phyloP scores from a whole-genome alignment of 2,329 filamentous ascomycete genomes.

The Westerdykella ornata region DNA sequence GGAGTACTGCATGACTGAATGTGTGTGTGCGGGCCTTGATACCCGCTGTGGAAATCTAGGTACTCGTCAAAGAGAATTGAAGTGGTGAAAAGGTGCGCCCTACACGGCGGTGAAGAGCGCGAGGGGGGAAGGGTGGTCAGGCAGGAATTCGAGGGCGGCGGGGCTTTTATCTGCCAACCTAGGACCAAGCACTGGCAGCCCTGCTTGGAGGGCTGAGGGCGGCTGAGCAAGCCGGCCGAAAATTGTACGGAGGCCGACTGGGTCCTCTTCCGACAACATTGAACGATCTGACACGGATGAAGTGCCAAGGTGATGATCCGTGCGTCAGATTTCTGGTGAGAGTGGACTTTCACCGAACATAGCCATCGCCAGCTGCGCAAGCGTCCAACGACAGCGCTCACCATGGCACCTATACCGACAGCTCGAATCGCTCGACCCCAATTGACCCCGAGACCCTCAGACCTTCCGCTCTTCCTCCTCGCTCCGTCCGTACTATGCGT shows the following conservation, averaged over 20 bases:
- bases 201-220: neutral
- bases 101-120: slow-evolving; percentile 34
- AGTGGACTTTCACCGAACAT: slow-evolving; percentile 9
- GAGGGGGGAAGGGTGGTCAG: slow-evolving; percentile 13
- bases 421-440: slow-evolving; percentile 22
- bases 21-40: slow-evolving; percentile 27
- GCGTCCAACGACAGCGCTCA: slow-evolving; percentile 11
- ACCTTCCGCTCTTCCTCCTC: slow-evolving; percentile 23
- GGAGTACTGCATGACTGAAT: slow-evolving; percentile 29
- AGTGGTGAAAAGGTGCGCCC: slow-evolving; percentile 25
- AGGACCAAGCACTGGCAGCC: no score
- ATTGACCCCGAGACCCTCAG: slow-evolving; percentile 9
- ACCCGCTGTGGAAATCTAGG: slow-evolving; percentile 34
- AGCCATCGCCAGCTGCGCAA: slow-evolving; percentile 10
- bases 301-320: neutral
- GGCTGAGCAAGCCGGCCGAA: no score
- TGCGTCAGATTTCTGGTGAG: neutral
- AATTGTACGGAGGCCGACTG: no score
- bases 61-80: slow-evolving; percentile 36
- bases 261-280: neutral
- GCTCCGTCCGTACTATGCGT: slow-evolving; percentile 20
- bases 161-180: slow-evolving; percentile 11
- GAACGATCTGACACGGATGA: neutral
- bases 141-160: slow-evolving; percentile 6
- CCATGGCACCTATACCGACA: slow-evolving; percentile 28